Evolutionary conservation across 208 protist species (phyloP).

Genomic region (Wallacemonas sp.): DNA sequence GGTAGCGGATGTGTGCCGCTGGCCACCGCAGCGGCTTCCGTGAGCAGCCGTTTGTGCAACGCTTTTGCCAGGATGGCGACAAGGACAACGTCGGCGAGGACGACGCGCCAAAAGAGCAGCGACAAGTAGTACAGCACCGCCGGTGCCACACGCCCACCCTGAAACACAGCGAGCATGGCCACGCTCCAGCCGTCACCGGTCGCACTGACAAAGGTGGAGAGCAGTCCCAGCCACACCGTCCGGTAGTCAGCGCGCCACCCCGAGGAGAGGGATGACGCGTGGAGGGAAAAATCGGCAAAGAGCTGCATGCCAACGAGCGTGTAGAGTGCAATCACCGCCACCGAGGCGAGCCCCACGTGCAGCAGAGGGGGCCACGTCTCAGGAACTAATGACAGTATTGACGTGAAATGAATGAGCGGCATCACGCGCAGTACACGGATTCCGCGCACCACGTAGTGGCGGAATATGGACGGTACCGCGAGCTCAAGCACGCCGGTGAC

Average conservation of each 20-base stretch:
- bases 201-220: constrained; percentile 40
- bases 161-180: constrained; percentile 23
- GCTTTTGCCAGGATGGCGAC: constrained; percentile 8
- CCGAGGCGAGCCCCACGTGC: constrained; percentile 20
- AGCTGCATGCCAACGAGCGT: constrained; percentile 57
- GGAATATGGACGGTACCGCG: constrained; percentile 17
- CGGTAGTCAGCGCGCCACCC: constrained; percentile 33
- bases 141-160: constrained; percentile 16
- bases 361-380: constrained; percentile 12
- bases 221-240: constrained; percentile 47
- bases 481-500: constrained; percentile 43
- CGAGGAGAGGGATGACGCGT: not conserved
- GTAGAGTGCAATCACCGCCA: constrained; percentile 34
- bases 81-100: constrained; percentile 10
- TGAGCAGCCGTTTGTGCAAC: not conserved
- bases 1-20: not conserved
- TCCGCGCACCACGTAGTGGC: constrained; percentile 16
- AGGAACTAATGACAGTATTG: not conserved
- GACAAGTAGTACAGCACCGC: constrained; percentile 42
- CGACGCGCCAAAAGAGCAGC: constrained; percentile 24
- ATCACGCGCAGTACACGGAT: constrained; percentile 40
- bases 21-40: constrained; percentile 18
- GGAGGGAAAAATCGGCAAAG: constrained; percentile 21
- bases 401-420: constrained; percentile 28
- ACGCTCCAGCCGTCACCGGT: constrained; percentile 47